phyloP scores from a whole-genome alignment of 2,329 filamentous ascomycete species.

The Colletotrichum godetiae region DNA sequence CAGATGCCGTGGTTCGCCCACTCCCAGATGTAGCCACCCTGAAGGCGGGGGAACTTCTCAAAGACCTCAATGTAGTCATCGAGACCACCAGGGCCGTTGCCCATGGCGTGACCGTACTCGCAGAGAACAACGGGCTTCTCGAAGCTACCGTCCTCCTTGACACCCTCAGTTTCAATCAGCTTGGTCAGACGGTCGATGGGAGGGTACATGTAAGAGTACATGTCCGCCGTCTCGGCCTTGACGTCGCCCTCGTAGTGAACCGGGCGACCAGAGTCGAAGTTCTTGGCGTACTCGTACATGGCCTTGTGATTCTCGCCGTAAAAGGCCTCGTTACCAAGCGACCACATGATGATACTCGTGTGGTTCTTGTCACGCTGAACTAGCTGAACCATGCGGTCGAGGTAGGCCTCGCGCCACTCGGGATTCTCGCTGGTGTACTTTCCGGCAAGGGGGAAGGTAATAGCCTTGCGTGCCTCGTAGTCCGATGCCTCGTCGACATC shows the following conservation, averaged over 20 bases:
- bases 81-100: constrained; percentile 77
- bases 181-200: constrained; percentile 61
- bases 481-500: constrained; percentile 67
- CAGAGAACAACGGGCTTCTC: constrained; percentile 70
- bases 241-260: constrained; percentile 76
- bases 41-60: constrained; percentile 67
- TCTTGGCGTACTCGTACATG: constrained; percentile 73
- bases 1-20: constrained; percentile 72
- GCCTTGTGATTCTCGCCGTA: constrained; percentile 75
- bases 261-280: constrained; percentile 66
- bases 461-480: constrained; percentile 69
- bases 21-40: constrained; percentile 76
- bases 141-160: constrained; percentile 54
- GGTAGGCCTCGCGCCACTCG: constrained; percentile 71
- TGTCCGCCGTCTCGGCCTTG: constrained; percentile 69
- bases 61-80: constrained; percentile 76
- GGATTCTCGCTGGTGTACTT: constrained; percentile 71
- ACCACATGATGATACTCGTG: constrained; percentile 78
- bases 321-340: constrained; percentile 78
- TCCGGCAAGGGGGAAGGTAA: constrained; percentile 65
- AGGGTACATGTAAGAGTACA: constrained; percentile 77
- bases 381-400: constrained; percentile 74
- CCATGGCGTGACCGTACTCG: constrained; percentile 75
- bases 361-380: constrained; percentile 78
- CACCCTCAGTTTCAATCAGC: constrained; percentile 56